A percentile compares a stretch with the other conserved stretches of the same genome.
Evolutionary conservation across 345 rosid species (phyloP).

Genomic region (Corchorus capsularis): DNA sequence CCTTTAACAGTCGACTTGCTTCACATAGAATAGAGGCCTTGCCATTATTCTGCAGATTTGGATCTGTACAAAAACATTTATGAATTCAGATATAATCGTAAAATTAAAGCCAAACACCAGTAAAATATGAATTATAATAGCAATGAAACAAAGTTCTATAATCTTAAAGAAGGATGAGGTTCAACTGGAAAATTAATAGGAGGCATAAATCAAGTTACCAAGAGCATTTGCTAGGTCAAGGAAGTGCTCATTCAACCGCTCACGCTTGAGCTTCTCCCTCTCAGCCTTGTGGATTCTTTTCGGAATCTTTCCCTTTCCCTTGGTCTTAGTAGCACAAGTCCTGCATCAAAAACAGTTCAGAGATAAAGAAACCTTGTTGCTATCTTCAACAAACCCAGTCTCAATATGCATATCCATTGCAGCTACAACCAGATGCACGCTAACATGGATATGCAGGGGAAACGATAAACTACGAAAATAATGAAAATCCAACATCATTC

Average conservation of each 20-base stretch:
- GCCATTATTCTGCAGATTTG: constrained; percentile 68
- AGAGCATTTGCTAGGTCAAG: constrained; percentile 70
- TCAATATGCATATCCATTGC: constrained; percentile 4
- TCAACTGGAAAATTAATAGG: not conserved
- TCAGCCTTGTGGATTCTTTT: constrained; percentile 82
- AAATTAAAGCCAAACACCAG: constrained; percentile 7
- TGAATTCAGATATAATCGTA: constrained; percentile 9
- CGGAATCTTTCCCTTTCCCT: constrained; percentile 65
- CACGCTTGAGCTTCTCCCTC: constrained; percentile 93
- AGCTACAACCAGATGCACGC: not conserved
- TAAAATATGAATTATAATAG: not conserved
- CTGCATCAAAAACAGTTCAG: constrained; percentile 38
- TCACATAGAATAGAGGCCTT: constrained; percentile 76
- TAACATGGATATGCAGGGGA: not conserved
- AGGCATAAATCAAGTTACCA: constrained; percentile 42
- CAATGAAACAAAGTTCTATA: not conserved
- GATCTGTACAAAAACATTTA: constrained; percentile 39
- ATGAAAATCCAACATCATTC: not conserved
- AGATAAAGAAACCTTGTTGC: constrained; percentile 5
- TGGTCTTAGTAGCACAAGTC: constrained; percentile 44
- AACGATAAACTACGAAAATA: not conserved
- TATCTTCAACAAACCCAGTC: not conserved
- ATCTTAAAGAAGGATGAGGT: not conserved
- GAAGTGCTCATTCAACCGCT: constrained; percentile 90
- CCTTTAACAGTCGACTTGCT: constrained; percentile 77